A percentile compares a stretch with the other conserved stretches of the same genome.
phyloP scores from a whole-genome alignment of 371 early-diverging fungal genomes.

The Mucor circinelloides region DNA sequence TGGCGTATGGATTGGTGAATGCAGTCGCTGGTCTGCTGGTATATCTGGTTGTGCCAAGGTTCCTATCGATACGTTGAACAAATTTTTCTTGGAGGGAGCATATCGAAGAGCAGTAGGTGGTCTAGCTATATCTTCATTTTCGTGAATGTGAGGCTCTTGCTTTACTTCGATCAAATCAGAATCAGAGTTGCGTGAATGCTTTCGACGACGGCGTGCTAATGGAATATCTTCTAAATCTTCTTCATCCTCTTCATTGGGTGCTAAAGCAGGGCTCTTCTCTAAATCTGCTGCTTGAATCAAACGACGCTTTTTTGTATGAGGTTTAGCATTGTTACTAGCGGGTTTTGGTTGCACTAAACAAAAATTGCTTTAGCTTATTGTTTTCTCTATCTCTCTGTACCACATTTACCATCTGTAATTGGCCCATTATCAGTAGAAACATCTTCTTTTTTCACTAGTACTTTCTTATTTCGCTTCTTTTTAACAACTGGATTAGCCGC shows the following conservation, averaged over 20 bases:
- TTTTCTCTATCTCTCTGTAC: neutral
- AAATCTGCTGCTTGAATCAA: constrained; percentile 37
- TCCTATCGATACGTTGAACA: neutral
- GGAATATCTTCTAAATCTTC: neutral
- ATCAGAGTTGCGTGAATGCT: neutral
- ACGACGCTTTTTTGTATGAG: constrained; percentile 32
- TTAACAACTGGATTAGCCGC: constrained; percentile 15
- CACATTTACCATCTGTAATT: constrained; percentile 4
- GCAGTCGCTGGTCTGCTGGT: constrained; percentile 1
- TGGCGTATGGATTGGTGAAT: constrained; percentile 48
- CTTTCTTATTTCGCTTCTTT: constrained; percentile 5
- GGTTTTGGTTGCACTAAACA: neutral
- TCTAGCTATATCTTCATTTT: neutral
- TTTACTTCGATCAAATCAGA: neutral
- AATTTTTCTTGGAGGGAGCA: constrained; percentile 12
- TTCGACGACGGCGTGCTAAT: neutral
- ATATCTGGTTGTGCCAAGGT: neutral
- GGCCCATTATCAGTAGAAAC: neutral
- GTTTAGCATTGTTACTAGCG: neutral
- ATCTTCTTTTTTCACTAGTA: neutral
- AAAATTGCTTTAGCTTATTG: neutral
- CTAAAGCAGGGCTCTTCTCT: constrained; percentile 10
- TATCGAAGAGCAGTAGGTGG: neutral
- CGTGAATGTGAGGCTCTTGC: neutral
- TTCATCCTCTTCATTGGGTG: neutral